Conservation (phyloP, 2,329 filamentous ascomycete genomes). For the Mycosphaerella sp. region DNA sequence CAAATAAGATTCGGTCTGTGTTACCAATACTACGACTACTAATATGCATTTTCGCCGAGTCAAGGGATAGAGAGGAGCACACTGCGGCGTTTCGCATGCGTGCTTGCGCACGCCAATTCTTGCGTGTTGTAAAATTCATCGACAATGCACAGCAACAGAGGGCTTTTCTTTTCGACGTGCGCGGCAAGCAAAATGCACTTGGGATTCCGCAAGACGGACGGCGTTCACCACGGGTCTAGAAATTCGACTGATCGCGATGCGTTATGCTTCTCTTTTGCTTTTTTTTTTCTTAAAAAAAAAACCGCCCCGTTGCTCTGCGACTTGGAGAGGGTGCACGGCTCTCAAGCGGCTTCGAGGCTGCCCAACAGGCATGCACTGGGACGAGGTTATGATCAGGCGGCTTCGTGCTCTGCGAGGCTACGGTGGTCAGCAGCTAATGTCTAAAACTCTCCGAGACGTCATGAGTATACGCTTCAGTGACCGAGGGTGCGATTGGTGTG, state of each 20-base stretch:
- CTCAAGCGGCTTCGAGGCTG: constrained; percentile 1
- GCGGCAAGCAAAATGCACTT: constrained; percentile 9
- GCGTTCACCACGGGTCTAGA: constrained; percentile 15
- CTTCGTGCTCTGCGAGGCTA: constrained; percentile 9
- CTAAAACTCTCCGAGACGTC: constrained; percentile 8
- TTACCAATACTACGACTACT: constrained; percentile 18
- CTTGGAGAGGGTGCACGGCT: constrained; percentile 6
- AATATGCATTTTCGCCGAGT: constrained; percentile 17
- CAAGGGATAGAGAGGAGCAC: constrained; percentile 12
- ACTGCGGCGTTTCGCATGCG: constrained; percentile 2
- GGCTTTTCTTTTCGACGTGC: constrained; percentile 1
- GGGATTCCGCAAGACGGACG: constrained; percentile 9
- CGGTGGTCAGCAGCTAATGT: constrained; percentile 4
- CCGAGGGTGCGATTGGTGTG: constrained; percentile 2
- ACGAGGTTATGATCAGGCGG: constrained; percentile 2
- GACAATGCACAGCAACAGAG: constrained; percentile 12
- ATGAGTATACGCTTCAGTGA: constrained; percentile 9
- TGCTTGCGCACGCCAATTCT: constrained; percentile 1
- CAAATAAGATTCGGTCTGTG: constrained; percentile 20
- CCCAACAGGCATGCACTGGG: background rate
- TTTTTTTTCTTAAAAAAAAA: background rate
- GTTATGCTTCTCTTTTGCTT: constrained; percentile 14
- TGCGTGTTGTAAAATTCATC: constrained; percentile 12
- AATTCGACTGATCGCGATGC: constrained; percentile 13
- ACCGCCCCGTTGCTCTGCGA: constrained; percentile 4